phyloP scores from a whole-genome alignment of 305 asterid species.

The Plantago coronopus region DNA sequence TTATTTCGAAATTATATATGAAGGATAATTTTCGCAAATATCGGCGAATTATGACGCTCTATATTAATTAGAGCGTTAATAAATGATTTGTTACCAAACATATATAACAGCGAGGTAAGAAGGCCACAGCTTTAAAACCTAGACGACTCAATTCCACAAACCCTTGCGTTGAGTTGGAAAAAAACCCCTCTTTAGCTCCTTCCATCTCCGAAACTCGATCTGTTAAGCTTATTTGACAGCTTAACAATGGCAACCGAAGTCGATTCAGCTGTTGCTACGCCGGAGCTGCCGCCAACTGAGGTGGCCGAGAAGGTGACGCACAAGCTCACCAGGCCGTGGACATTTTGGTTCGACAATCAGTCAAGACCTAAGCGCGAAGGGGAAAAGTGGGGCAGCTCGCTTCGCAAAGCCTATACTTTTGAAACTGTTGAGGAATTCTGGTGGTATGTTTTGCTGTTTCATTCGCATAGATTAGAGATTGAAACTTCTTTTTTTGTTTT shows the following conservation, averaged over 20 bases:
- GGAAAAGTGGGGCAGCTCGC: constrained; percentile 69
- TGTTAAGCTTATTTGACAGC: background rate
- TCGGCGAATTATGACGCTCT: no score
- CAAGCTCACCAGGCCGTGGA: constrained; percentile 72
- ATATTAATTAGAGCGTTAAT: no score
- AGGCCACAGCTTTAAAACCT: background rate
- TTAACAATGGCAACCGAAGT: constrained; percentile 52
- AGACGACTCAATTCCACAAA: background rate
- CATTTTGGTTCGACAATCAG: constrained; percentile 84
- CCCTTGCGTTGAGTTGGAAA: background rate
- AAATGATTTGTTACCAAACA: background rate
- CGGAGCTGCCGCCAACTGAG: constrained; percentile 26
- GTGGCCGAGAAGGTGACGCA: constrained; percentile 48
- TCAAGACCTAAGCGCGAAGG: constrained; percentile 63
- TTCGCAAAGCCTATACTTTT: constrained; percentile 70
- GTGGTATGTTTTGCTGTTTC: constrained; percentile 42
- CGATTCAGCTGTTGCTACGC: constrained; percentile 26
- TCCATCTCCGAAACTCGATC: constrained; percentile 10
- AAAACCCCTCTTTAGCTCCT: background rate
- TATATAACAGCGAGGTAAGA: background rate
- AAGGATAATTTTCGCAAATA: no score
- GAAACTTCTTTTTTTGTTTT: background rate
- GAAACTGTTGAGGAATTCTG: constrained; percentile 93
- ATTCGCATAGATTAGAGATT: no score
- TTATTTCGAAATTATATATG: no score